phyloP scores from a whole-genome alignment of 768 basidiomycete genomes.

The Polyporus arcularius region DNA sequence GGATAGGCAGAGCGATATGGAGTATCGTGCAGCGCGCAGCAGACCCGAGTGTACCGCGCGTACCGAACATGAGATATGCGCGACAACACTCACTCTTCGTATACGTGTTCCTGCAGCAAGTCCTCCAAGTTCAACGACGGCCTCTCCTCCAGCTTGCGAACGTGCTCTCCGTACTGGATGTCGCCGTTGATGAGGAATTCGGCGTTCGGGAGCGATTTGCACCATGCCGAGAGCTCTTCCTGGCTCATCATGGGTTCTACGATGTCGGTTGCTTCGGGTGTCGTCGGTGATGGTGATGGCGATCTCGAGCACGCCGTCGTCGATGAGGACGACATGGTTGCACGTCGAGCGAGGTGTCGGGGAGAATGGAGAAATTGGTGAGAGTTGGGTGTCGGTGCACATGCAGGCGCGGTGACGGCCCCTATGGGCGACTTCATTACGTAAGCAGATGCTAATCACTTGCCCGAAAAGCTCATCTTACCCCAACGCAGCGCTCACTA shows the following conservation, averaged over 20 bases:
- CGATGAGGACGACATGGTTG: conserved; percentile 60
- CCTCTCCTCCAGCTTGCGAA: conserved; percentile 45
- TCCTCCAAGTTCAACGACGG: conserved; percentile 66
- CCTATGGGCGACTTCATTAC: too few relatives aligned
- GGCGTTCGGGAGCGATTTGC: conserved; percentile 45
- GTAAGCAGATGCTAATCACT: too few relatives aligned
- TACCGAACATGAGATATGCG: conserved; percentile 2
- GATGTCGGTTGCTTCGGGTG: conserved; percentile 65
- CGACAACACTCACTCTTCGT: conserved; percentile 62
- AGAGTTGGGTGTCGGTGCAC: not conserved
- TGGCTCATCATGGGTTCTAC: conserved; percentile 52
- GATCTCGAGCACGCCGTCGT: conserved; percentile 64
- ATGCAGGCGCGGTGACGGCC: not conserved
- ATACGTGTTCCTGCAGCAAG: conserved; percentile 71
- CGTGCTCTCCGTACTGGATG: conserved; percentile 36
- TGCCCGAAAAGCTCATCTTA: too few relatives aligned
- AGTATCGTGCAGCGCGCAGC: too few relatives aligned
- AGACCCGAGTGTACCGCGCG: too few relatives aligned
- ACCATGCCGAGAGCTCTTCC: conserved; percentile 60
- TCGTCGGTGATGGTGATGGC: conserved; percentile 69
- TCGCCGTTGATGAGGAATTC: conserved; percentile 42
- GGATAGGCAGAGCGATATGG: too few relatives aligned
- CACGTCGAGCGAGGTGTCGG: not conserved
- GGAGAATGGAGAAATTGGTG: not conserved
- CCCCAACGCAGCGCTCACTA: too few relatives aligned